Base-by-base conservation (phyloP, 208 protist genomes). In the Vickermania ingenoplastis region DNA sequence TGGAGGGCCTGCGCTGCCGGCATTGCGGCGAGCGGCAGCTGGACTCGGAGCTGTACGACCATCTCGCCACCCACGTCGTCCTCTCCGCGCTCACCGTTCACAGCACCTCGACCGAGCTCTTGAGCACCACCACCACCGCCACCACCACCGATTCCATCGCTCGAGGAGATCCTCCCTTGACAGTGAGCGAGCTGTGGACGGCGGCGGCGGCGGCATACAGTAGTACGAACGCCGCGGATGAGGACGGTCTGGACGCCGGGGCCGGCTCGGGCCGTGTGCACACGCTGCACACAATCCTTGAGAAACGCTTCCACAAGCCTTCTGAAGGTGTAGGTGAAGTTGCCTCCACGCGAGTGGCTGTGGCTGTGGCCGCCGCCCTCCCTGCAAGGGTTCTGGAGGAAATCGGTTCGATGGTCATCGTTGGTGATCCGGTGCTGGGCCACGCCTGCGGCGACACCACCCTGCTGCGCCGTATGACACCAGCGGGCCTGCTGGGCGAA, bases 391-490 rank as follows among this genome's bases (percentile, higher is more conserved):
- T 45, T 7, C 36, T n/a, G 36, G 17, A 45, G 36, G 11, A 17
- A 1, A 50, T 77, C 14, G 67, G 69, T 52, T 79, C 68, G 53
- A 75, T 73, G 53, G 66, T 84, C 14, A 79, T 82, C 69, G 67
- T 66, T 25, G 73, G 73, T 41, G 71, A 87, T 57, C 51, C 64
- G 31, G 53, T 45, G 41, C 65, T 80, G 24, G 81, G 79, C 30
- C 72, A 67, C 36, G 73, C 77, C 25, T 92, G 85, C 64, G 85
- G 85, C 24, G 79, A 89, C 66, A 87, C 81, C 1, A 67, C 62
- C 22, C 67, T 92, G 1, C 61, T 92, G 45, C 81, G 78, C 59
- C 59, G 63, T 26, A 31, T 86, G 31, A 29, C 31, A 1, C 53
- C 61, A 1, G 61, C 68, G 2, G 63, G 69, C 11, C 64, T 45